Conservation (phyloP, 257 asterid genomes). For the Solanum chiquidenum region DNA sequence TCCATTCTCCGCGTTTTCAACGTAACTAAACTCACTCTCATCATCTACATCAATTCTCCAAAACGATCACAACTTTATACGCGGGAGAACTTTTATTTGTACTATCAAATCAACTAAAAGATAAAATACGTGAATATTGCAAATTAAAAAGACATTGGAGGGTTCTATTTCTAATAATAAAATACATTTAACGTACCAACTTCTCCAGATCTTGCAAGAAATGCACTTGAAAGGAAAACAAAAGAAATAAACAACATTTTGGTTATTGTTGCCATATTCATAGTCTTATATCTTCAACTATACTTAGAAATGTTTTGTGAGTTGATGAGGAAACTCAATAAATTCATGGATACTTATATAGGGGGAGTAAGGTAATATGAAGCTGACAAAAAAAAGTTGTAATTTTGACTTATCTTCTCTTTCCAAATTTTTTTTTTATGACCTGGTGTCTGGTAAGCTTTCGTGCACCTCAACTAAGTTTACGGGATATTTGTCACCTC, state of each 20-base stretch:
- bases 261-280: background rate
- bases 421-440: background rate
- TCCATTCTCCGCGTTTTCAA: slow-evolving; percentile 27
- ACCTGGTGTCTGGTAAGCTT: no score
- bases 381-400: background rate
- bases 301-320: background rate
- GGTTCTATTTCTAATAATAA: background rate
- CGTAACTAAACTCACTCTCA: slow-evolving; percentile 56
- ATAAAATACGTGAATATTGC: background rate
- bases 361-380: background rate
- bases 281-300: background rate
- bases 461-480: no score
- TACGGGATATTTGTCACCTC: no score
- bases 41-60: slow-evolving; percentile 24
- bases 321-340: background rate
- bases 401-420: background rate
- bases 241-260: background rate
- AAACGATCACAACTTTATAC: background rate
- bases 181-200: slow-evolving; percentile 18
- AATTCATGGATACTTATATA: background rate
- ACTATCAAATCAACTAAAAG: background rate
- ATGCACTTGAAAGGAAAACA: background rate
- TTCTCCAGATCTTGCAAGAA: slow-evolving; percentile 27
- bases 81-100: rapidly evolving
- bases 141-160: background rate